These are phyloP conservation scores for Hypoxylon sp. DNA, from an alignment of 2,329 filamentous ascomycete species.

Conservation along the genomic window DNA sequence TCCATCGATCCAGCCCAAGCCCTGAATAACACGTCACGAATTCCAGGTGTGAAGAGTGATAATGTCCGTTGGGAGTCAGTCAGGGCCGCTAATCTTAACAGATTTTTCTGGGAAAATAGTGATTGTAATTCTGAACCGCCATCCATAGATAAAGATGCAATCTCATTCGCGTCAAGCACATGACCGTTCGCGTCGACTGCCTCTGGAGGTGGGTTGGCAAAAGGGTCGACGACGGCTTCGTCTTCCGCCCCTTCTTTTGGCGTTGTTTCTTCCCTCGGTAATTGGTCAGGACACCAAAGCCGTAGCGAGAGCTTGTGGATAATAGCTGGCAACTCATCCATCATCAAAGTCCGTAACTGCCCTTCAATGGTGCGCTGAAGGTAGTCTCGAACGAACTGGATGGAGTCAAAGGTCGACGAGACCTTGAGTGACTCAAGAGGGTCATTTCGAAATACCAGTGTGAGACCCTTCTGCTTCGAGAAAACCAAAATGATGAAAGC, in stretches of 20 bases:
- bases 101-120: conserved; percentile 94
- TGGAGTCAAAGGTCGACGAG: conserved; percentile 98
- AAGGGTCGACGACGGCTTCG: conserved; percentile 80
- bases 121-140: conserved; percentile 86
- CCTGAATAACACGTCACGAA: conserved; percentile 89
- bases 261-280: conserved; percentile 73
- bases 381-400: conserved; percentile 97
- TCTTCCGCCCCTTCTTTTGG: conserved; percentile 65
- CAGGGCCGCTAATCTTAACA: conserved; percentile 84
- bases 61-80: conserved; percentile 91
- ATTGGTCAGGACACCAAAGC: conserved; percentile 90
- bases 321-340: conserved; percentile 97
- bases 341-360: conserved; percentile 92
- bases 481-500: conserved; percentile 99
- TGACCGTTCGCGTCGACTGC: conserved; percentile 86
- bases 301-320: conserved; percentile 92
- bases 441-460: conserved; percentile 97
- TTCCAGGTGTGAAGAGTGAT: conserved; percentile 91
- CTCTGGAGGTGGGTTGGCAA: conserved; percentile 84
- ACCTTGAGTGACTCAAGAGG: conserved; percentile 98
- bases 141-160: conserved; percentile 84
- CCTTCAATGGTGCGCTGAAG: conserved; percentile 95
- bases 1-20: conserved; percentile 90
- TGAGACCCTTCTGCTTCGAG: conserved; percentile 96
- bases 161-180: conserved; percentile 79